Conservation (phyloP, 305 asterid species). For the Salvia sclarea region DNA sequence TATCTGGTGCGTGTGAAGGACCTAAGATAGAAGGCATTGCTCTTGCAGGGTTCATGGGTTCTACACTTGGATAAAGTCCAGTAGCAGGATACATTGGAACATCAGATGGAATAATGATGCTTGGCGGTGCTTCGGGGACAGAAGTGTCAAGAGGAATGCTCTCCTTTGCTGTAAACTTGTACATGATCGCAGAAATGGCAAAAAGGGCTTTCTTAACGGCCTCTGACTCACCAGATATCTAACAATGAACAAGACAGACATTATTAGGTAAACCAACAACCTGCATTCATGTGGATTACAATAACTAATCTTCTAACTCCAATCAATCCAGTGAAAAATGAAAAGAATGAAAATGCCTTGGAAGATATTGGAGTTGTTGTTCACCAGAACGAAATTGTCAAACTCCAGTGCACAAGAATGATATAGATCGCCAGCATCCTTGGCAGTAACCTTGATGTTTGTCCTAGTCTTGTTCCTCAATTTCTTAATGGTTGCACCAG, state of each 20-base stretch:
- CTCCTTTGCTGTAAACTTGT: constrained; percentile 84
- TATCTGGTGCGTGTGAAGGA: constrained; percentile 59
- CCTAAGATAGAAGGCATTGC: constrained; percentile 69
- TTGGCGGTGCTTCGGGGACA: constrained; percentile 71
- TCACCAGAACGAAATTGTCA: constrained; percentile 82
- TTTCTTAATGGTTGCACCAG: constrained; percentile 82
- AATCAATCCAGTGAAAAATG: not conserved
- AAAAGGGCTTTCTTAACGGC: constrained; percentile 82
- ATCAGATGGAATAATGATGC: constrained; percentile 89
- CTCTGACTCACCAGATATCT: constrained; percentile 92
- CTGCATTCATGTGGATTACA: not conserved
- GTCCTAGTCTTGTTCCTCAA: constrained; percentile 73
- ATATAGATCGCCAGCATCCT: constrained; percentile 68
- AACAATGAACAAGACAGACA: constrained; percentile 28
- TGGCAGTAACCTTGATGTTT: constrained; percentile 62
- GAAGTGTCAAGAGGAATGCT: constrained; percentile 79
- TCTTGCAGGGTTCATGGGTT: constrained; percentile 54
- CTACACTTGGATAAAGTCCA: constrained; percentile 72
- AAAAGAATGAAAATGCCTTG: not conserved
- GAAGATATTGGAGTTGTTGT: constrained; percentile 9
- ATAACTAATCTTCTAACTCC: not conserved
- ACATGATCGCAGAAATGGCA: constrained; percentile 90
- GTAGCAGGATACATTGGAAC: constrained; percentile 73
- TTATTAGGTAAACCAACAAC: constrained; percentile 22
- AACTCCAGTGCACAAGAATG: constrained; percentile 88